Percentiles rank a stretch among this genome's conserved stretches.
phyloP scores from a whole-genome alignment of 2,329 filamentous ascomycete species.

The Cladosporium sp. region DNA sequence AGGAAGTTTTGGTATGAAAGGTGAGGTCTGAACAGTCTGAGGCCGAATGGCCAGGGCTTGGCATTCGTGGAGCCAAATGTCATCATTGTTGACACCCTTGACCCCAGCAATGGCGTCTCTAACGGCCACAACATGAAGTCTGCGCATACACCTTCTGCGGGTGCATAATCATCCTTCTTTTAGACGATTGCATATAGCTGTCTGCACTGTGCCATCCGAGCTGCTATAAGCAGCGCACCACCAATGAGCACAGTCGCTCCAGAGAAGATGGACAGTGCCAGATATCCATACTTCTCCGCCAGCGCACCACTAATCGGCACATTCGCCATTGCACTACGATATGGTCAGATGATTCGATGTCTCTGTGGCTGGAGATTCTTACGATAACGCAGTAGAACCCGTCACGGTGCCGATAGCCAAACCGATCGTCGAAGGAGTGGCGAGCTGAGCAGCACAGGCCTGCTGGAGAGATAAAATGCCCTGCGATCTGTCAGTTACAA shows the following conservation, averaged over 20 bases:
- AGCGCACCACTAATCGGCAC: conserved; percentile 22
- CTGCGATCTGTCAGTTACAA: conserved; percentile 25
- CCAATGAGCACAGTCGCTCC: conserved; percentile 19
- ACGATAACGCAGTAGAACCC: conserved; percentile 42
- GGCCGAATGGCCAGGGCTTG: too few relatives aligned
- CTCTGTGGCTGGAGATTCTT: conserved; percentile 16
- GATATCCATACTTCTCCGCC: conserved; percentile 18
- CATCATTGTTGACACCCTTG: too few relatives aligned
- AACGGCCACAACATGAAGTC: too few relatives aligned
- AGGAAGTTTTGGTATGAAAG: too few relatives aligned
- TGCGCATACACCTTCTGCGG: too few relatives aligned
- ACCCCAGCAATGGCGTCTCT: too few relatives aligned
- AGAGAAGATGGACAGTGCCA: conserved; percentile 17
- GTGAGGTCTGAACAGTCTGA: too few relatives aligned
- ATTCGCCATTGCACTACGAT: conserved; percentile 17
- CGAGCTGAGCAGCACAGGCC: conserved; percentile 43
- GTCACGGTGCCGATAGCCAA: conserved; percentile 41
- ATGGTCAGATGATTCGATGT: neutral
- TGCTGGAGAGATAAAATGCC: conserved; percentile 45
- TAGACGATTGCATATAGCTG: conserved; percentile 11
- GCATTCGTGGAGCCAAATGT: too few relatives aligned
- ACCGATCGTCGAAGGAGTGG: conserved; percentile 37
- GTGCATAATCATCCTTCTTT: too few relatives aligned
- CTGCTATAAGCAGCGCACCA: conserved; percentile 4
- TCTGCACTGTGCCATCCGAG: conserved; percentile 6